phyloP scores from a whole-genome alignment of 345 rosid genomes.

The Euclidium syriacum region DNA sequence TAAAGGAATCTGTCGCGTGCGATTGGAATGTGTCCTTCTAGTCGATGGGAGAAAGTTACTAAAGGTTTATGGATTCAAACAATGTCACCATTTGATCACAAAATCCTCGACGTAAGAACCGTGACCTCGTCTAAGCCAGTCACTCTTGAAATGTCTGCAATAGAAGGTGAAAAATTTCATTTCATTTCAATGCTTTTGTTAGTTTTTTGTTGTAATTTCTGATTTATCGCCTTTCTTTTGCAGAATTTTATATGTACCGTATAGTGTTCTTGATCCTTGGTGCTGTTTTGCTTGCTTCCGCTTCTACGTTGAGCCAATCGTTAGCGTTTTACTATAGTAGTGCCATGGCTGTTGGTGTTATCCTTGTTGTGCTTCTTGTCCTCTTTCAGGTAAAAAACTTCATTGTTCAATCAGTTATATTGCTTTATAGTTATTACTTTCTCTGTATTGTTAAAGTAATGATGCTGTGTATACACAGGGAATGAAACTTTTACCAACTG shows the following conservation, averaged over 20 bases:
- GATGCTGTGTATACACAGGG: slow-evolving; percentile 65
- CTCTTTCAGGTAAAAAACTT: slow-evolving; percentile 86
- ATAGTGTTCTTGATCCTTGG: slow-evolving; percentile 58
- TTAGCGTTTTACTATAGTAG: slow-evolving; percentile 80
- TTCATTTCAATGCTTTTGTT: not conserved
- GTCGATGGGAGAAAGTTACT: slow-evolving; percentile 70
- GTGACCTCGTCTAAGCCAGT: slow-evolving; percentile 38
- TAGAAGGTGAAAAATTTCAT: slow-evolving; percentile 46
- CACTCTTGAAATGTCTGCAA: slow-evolving; percentile 47
- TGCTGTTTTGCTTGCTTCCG: slow-evolving; percentile 50
- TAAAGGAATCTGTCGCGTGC: slow-evolving; percentile 83
- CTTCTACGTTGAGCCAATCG: slow-evolving; percentile 70
- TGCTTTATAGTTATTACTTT: not conserved
- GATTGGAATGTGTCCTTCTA: slow-evolving; percentile 69
- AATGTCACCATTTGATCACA: slow-evolving; percentile 89
- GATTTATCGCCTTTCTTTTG: slow-evolving; percentile 4
- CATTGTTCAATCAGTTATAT: not conserved
- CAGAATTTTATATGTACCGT: slow-evolving; percentile 66
- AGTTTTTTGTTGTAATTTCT: slow-evolving; percentile 1
- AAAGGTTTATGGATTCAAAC: slow-evolving; percentile 71
- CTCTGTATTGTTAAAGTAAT: slow-evolving; percentile 13
- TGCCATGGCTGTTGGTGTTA: slow-evolving; percentile 83
- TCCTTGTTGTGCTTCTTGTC: slow-evolving; percentile 78
- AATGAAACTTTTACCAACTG: slow-evolving; percentile 90
- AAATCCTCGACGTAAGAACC: slow-evolving; percentile 61